A percentile compares a stretch with the other conserved stretches of the same genome.
phyloP scores from a whole-genome alignment of 2,329 filamentous ascomycete species.

The Boeremia lycopersici region DNA sequence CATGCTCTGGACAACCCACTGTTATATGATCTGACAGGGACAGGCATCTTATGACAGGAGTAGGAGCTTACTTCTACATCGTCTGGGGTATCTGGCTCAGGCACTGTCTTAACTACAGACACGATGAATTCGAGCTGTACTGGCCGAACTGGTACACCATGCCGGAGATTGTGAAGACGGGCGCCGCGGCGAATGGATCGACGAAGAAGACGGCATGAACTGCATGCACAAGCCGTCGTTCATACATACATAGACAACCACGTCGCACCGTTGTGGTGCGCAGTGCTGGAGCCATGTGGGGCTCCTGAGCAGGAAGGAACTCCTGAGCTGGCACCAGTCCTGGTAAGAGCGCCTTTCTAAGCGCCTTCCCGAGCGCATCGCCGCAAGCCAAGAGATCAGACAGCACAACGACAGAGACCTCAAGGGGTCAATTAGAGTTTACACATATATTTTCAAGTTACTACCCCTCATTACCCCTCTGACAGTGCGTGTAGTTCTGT shows the following conservation, averaged over 20 bases:
- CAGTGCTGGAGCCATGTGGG: slow-evolving; percentile 8
- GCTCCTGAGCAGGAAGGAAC: slow-evolving; percentile 12
- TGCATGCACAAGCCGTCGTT: background rate
- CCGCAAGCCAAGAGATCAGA: background rate
- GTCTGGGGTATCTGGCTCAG: slow-evolving; percentile 83
- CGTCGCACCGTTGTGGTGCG: background rate
- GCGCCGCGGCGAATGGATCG: slow-evolving; percentile 21
- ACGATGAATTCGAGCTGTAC: slow-evolving; percentile 71
- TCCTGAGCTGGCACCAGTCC: slow-evolving; percentile 11
- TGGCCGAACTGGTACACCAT: slow-evolving; percentile 69
- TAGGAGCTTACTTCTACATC: slow-evolving; percentile 84
- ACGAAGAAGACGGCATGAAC: slow-evolving; percentile 39
- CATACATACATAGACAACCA: background rate
- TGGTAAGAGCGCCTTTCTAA: background rate
- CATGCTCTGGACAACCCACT: slow-evolving; percentile 4
- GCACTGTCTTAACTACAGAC: slow-evolving; percentile 73
- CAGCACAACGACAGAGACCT: background rate
- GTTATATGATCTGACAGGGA: slow-evolving; percentile 13
- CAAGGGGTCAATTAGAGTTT: background rate
- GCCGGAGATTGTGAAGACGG: slow-evolving; percentile 56
- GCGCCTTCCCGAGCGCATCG: background rate
- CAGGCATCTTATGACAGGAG: slow-evolving; percentile 80
- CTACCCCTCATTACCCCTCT: slow-evolving; percentile 7
- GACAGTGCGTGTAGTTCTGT: slow-evolving; percentile 2
- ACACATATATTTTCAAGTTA: background rate